These are phyloP conservation scores for Saccharomyces kudriavzevii DNA, from an alignment of 805 yeast species.

Conservation along the genomic window DNA sequence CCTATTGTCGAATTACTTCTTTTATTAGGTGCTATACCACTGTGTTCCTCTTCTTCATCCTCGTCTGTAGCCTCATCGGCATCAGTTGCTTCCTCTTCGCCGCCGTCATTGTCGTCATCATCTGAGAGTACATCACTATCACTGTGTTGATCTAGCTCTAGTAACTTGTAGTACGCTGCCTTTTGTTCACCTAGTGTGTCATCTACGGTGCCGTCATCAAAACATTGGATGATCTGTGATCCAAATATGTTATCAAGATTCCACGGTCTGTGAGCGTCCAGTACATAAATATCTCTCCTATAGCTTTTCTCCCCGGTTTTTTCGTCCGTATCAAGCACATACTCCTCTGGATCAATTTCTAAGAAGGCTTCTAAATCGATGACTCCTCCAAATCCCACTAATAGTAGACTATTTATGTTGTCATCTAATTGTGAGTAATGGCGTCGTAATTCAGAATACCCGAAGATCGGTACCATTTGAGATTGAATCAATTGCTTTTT, in stretches of 20 bases:
- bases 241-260: slow-evolving; percentile 88
- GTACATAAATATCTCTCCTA: slow-evolving; percentile 60
- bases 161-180: slow-evolving; percentile 51
- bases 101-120: slow-evolving; percentile 32
- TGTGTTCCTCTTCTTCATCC: slow-evolving; percentile 23
- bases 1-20: slow-evolving; percentile 21
- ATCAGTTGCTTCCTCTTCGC: slow-evolving; percentile 26
- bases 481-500: slow-evolving; percentile 78
- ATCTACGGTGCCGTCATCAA: slow-evolving; percentile 78
- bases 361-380: slow-evolving; percentile 73
- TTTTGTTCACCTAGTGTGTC: slow-evolving; percentile 48
- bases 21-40: slow-evolving; percentile 12
- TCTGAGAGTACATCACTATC: slow-evolving; percentile 33
- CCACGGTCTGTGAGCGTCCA: slow-evolving; percentile 96
- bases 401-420: slow-evolving; percentile 65
- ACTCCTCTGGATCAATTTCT: slow-evolving; percentile 51
- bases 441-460: slow-evolving; percentile 66
- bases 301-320: slow-evolving; percentile 28
- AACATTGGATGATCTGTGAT: slow-evolving; percentile 63
- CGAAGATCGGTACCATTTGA: slow-evolving; percentile 87
- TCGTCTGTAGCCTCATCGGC: slow-evolving; percentile 27
- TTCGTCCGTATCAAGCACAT: slow-evolving; percentile 31
- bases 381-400: slow-evolving; percentile 91
- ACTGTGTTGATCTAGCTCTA: slow-evolving; percentile 33
- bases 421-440: slow-evolving; percentile 60